A percentile compares a stretch with the other conserved stretches of the same genome.
phyloP scores from a whole-genome alignment of 2,329 filamentous ascomycete species.

The Sclerotinia minor region DNA sequence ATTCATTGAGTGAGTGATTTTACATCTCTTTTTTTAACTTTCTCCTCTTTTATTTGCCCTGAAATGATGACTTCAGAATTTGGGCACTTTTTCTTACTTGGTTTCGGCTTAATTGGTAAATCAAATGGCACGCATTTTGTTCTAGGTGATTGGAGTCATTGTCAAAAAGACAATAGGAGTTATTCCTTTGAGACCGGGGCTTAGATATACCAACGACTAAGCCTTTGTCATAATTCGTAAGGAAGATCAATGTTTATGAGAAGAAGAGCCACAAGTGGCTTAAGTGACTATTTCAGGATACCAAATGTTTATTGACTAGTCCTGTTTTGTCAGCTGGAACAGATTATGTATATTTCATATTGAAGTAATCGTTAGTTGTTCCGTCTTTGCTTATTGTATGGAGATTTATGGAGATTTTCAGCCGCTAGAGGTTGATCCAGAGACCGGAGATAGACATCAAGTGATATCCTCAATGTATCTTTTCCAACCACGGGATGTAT shows the following conservation, averaged over 20 bases:
- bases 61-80: not conserved
- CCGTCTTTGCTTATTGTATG: not conserved
- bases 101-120: too few species aligned
- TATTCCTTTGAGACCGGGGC: not conserved
- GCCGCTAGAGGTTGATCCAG: not conserved
- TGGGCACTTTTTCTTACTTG: too few species aligned
- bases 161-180: conserved; percentile 1
- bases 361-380: not conserved
- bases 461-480: not conserved
- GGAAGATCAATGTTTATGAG: too few species aligned
- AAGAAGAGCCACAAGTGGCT: too few species aligned
- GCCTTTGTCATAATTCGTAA: not conserved
- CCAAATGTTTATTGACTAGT: not conserved
- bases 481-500: not conserved
- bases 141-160: not conserved
- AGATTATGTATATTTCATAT: not conserved
- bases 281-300: too few species aligned
- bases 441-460: not conserved
- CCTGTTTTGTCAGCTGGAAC: too few species aligned
- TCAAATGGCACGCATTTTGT: not conserved
- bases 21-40: not conserved
- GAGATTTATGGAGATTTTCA: not conserved
- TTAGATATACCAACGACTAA: not conserved
- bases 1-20: conserved; percentile 75
- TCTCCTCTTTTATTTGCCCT: not conserved